These are phyloP conservation scores for Bruguiera hainesii DNA, from an alignment of 441 rosid species.

Conservation along the genomic window DNA sequence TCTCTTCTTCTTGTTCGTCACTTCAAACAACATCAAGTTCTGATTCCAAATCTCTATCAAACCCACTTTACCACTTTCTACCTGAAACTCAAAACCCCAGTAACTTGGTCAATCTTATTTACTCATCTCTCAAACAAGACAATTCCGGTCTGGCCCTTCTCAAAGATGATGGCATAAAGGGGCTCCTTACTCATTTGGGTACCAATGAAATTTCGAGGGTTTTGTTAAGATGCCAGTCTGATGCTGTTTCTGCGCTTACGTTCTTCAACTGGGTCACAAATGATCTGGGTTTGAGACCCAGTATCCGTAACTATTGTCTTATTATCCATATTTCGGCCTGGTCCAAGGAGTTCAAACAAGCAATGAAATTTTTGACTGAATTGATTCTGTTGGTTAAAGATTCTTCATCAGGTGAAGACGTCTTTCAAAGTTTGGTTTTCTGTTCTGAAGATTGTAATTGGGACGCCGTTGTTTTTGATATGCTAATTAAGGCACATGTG, in stretches of 20 bases:
- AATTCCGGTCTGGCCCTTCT: conserved; percentile 29
- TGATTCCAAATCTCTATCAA: conserved; percentile 32
- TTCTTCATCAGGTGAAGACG: conserved; percentile 32
- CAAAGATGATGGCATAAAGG: conserved; percentile 27
- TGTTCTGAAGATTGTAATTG: conserved; percentile 68
- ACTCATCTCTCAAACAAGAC: conserved; percentile 49
- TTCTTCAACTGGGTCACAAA: conserved; percentile 75
- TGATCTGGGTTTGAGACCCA: conserved; percentile 51
- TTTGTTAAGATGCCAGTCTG: conserved; percentile 77
- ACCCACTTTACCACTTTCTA: conserved; percentile 62
- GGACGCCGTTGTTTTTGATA: conserved; percentile 76
- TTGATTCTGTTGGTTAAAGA: conserved; percentile 36
- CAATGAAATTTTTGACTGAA: conserved; percentile 60
- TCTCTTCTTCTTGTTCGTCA: conserved; percentile 26
- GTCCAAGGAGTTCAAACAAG: conserved; percentile 50
- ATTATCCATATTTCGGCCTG: conserved; percentile 63
- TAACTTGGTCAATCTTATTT: conserved; percentile 58
- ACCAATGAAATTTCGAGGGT: conserved; percentile 68
- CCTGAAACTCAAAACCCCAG: conserved; percentile 70
- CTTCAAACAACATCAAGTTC: conserved; percentile 36
- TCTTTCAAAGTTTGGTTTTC: conserved; percentile 46
- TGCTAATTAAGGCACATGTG: conserved; percentile 69
- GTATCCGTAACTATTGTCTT: conserved; percentile 46
- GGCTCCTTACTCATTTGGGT: conserved; percentile 61
- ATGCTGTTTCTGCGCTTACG: conserved; percentile 49